Evolutionary conservation across 2,329 filamentous ascomycete species (phyloP).

Genomic region (Trichoderma koningiopsis): DNA sequence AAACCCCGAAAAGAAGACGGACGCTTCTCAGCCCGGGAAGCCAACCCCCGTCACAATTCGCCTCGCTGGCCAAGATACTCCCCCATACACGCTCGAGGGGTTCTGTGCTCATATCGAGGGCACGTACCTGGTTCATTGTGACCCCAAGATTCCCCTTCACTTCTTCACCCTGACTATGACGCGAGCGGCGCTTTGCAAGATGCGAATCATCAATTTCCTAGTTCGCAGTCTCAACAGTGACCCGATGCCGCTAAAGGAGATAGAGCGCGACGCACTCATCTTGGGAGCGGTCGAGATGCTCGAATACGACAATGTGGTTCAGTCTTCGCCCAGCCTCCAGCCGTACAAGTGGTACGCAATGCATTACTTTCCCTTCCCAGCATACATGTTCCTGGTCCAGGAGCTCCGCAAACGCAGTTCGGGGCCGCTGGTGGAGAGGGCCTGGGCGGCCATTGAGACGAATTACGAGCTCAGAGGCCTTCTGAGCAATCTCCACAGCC

Average conservation of each 20-base stretch:
- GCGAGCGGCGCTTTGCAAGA: constrained; percentile 56
- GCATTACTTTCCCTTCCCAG: constrained; percentile 62
- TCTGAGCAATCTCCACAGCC: constrained; percentile 53
- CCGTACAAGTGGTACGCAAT: constrained; percentile 62
- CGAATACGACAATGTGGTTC: constrained; percentile 60
- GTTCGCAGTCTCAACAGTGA: constrained; percentile 50
- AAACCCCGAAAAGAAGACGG: constrained; percentile 34
- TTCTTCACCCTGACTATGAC: constrained; percentile 62
- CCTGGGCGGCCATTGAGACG: constrained; percentile 58
- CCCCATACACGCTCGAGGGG: constrained; percentile 53
- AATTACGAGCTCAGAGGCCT: constrained; percentile 57
- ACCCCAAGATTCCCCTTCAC: constrained; percentile 60
- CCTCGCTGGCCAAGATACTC: constrained; percentile 53
- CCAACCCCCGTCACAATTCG: constrained; percentile 40
- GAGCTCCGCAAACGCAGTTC: constrained; percentile 56
- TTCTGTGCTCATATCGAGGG: constrained; percentile 59
- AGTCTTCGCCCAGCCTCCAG: constrained; percentile 52
- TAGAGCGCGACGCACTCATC: constrained; percentile 56
- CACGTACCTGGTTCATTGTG: constrained; percentile 58
- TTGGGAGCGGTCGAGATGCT: constrained; percentile 59
- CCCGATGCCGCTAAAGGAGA: constrained; percentile 43
- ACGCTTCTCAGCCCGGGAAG: constrained; percentile 31
- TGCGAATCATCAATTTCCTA: constrained; percentile 58
- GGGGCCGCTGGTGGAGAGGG: constrained; percentile 59
- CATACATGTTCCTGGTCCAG: constrained; percentile 61